Base-by-base conservation (phyloP, 2,329 filamentous ascomycete species). In the Phialophora expanda region DNA sequence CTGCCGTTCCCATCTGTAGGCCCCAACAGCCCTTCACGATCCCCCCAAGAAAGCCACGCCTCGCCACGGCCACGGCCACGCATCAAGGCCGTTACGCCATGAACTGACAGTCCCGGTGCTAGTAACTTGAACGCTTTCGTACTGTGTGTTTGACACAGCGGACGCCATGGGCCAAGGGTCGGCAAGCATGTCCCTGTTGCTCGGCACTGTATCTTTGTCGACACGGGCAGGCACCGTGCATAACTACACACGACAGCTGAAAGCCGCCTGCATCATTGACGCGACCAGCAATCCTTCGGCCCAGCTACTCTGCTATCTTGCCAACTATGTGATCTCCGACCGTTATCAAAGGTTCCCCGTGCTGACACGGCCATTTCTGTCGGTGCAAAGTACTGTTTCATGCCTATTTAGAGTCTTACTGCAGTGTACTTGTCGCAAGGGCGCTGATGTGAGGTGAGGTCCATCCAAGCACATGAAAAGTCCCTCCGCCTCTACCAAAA, bases 221-320 rank as follows among this genome's bases (percentile, higher is more conserved):
- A n/a, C 38, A 51, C 24, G 48, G 8, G 48, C 48, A 28, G 26
- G 32, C 41, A 41, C 17, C 20, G 17, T 54, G 44, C 28, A 59
- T 50, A 24, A 24, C 48, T 53, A 34, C 17, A 44, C 51, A 32
- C 32, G 56, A 59, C 62, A 32, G 20, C 30, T 38, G 34, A 34
- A 61, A 24, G 22, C 55, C 62, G 62, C 56, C 34, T 44, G 38
- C 22, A 44, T 14, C 20, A 2, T 11, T 24, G 46, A 62, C 56
- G 62, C 51, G 41, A 62, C 64, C 59, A 54, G 46, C 64, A 53
- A 66, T 66, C 64, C 64, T 66, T 66, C 64, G 64, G 64, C 44
- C 44, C 30, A 30, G 24, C 34, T 64, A 30, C 46, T 56, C 59
- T 66, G 22, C 48, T 51, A 28, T 7, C 22, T 26, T 26, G 22